phyloP scores from a whole-genome alignment of 2,329 filamentous ascomycete species.

The Lecanosticta acicola region DNA sequence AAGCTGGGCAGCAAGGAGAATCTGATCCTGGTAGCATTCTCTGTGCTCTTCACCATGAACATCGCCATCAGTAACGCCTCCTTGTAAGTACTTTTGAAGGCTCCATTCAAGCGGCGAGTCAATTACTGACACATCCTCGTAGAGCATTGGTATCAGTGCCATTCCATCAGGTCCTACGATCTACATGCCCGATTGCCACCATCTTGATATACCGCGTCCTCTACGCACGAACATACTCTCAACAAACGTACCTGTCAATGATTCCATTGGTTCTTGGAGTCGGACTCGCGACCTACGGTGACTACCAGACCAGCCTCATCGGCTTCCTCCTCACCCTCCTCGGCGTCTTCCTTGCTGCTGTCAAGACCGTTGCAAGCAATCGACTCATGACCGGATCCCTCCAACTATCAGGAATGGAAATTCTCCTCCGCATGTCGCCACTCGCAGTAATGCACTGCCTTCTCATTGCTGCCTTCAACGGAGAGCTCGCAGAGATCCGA shows the following conservation, averaged over 20 bases:
- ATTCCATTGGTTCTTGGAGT: conserved; percentile 57
- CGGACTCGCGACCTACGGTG: conserved; percentile 55
- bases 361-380: conserved; percentile 60
- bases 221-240: conserved; percentile 52
- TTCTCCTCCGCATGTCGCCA: conserved; percentile 42
- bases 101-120: too few species aligned
- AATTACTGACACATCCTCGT: background rate
- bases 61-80: conserved; percentile 61
- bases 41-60: conserved; percentile 57
- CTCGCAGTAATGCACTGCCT: conserved; percentile 21
- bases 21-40: conserved; percentile 53
- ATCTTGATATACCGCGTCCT: conserved; percentile 56
- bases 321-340: conserved; percentile 39
- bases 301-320: conserved; percentile 56
- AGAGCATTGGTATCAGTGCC: conserved; percentile 54
- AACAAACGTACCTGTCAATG: conserved; percentile 54
- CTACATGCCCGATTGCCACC: conserved; percentile 57
- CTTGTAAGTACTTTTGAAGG: too few species aligned
- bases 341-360: conserved; percentile 34
- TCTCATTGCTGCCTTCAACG: conserved; percentile 16
- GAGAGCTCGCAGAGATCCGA: conserved; percentile 15
- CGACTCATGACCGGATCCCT: conserved; percentile 59
- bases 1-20: conserved; percentile 50
- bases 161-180: conserved; percentile 61
- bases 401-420: conserved; percentile 53